Conservation (phyloP, 2,329 filamentous ascomycete species). For the Sporothrix luriei region DNA sequence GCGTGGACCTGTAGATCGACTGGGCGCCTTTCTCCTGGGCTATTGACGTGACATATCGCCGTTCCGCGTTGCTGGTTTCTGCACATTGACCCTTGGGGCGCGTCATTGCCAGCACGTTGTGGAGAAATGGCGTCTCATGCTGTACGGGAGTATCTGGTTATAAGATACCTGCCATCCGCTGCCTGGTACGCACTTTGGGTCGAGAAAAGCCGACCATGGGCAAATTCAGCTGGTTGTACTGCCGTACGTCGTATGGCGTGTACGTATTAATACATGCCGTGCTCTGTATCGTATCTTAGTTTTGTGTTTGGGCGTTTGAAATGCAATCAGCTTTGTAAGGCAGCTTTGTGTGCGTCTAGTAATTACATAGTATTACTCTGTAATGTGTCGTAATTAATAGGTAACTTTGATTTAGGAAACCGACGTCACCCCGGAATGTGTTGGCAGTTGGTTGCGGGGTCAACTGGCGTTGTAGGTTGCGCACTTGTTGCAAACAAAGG, state of each 20-base stretch:
- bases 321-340: no score
- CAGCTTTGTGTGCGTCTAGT: no score
- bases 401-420: not conserved
- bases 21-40: not conserved
- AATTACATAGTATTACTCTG: no score
- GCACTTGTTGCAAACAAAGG: not conserved
- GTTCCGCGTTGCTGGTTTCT: not conserved
- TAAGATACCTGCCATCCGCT: no score
- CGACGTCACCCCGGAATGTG: conserved; percentile 3
- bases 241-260: not conserved
- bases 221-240: no score
- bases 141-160: no score
- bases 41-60: not conserved
- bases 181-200: no score
- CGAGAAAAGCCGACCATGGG: no score
- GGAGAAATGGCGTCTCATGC: no score
- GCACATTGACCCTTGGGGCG: no score
- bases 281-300: no score
- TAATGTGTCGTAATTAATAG: not conserved
- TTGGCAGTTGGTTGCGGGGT: conserved; percentile 32
- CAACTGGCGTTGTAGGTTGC: conserved; percentile 25
- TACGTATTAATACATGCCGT: not conserved
- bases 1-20: not conserved
- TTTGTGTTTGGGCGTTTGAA: not conserved
- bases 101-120: no score